phyloP scores from a whole-genome alignment of 441 rosid species.

The Jatropha podagrica region DNA sequence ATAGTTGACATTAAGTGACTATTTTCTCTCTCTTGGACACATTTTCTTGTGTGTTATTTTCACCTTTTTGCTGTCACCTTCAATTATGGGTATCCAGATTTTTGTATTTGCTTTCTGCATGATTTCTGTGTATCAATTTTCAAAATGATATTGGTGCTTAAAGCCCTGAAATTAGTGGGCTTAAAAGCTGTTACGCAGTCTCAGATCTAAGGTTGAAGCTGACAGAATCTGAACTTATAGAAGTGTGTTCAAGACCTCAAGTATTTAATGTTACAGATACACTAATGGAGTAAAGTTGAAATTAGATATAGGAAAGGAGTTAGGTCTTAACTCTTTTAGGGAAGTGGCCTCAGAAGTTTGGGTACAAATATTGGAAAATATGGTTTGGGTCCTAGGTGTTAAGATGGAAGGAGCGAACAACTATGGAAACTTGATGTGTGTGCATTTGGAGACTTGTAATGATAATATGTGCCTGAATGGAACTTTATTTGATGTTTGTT shows the following conservation, averaged over 20 bases:
- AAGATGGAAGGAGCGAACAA: not conserved
- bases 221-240: not conserved
- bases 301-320: not conserved
- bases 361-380: not conserved
- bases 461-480: not conserved
- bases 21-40: not conserved
- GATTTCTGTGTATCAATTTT: not conserved
- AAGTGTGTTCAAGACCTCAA: not conserved
- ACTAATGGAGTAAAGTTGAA: not conserved
- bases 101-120: not conserved
- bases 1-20: constrained; percentile 8
- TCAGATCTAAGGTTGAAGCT: not conserved
- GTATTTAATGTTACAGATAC: not conserved
- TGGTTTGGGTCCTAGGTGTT: not conserved
- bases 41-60: not conserved
- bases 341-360: not conserved
- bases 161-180: not conserved
- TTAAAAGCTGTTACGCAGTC: not conserved
- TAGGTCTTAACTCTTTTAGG: not conserved
- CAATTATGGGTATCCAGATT: not conserved
- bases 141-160: not conserved
- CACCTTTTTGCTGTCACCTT: not conserved
- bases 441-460: constrained; percentile 4
- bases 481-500: not conserved
- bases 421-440: not conserved